These are phyloP conservation scores for Monosporascus sp. DNA, from an alignment of 2,329 filamentous ascomycete genomes.

Conservation along the genomic window DNA sequence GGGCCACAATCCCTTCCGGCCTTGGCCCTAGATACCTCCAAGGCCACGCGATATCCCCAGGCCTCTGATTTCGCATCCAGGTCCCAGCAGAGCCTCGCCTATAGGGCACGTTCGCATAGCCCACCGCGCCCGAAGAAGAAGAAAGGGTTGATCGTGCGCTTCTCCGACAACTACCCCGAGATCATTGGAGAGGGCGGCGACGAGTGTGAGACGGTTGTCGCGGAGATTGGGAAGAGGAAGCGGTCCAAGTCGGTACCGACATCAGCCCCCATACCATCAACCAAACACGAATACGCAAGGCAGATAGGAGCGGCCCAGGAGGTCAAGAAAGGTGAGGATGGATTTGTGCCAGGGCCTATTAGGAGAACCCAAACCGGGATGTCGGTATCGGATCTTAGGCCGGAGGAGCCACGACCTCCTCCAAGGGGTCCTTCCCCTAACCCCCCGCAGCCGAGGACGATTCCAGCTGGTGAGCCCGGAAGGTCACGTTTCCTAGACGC, in stretches of 20 bases:
- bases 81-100: slow-evolving; percentile 38
- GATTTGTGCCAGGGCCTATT: slow-evolving; percentile 50
- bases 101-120: slow-evolving; percentile 38
- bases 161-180: slow-evolving; percentile 66
- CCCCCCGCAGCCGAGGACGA: slow-evolving; percentile 17
- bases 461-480: slow-evolving; percentile 27
- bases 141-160: slow-evolving; percentile 67
- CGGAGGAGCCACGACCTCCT: slow-evolving; percentile 10
- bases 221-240: slow-evolving; percentile 63
- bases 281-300: slow-evolving; percentile 23
- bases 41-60: slow-evolving; percentile 51
- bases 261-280: slow-evolving; percentile 27
- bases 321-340: slow-evolving; percentile 29
- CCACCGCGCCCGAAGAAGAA: slow-evolving; percentile 45
- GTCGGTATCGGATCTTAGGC: slow-evolving; percentile 24
- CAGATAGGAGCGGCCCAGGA: slow-evolving; percentile 18
- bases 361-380: slow-evolving; percentile 55
- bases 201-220: slow-evolving; percentile 67
- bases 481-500: slow-evolving; percentile 30
- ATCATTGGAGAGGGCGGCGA: slow-evolving; percentile 91
- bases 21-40: slow-evolving; percentile 49
- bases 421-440: slow-evolving; percentile 11
- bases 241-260: slow-evolving; percentile 31
- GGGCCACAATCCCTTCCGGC: slow-evolving; percentile 29
- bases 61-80: slow-evolving; percentile 41